Base-by-base conservation (phyloP, 257 asterid species). In the Primulina eburnea region DNA sequence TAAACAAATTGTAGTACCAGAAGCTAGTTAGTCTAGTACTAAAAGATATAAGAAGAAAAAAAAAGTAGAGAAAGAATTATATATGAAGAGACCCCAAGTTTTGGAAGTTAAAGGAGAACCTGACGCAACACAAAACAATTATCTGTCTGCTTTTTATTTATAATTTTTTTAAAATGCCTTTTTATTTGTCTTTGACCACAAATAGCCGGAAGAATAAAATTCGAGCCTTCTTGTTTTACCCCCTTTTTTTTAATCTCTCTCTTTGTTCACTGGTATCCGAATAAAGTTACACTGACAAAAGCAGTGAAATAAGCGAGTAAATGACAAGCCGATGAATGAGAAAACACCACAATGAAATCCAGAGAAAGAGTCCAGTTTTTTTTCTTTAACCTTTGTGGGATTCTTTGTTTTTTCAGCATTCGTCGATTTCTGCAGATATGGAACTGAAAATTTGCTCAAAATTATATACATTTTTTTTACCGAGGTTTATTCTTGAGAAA, bases 61-160 rank as follows among this genome's bases (percentile, higher is more conserved):
- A 58, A 50, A 50, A 50, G 53, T 50, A 50, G 8, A 52, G 70
- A 47, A 12, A 58, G 74, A 50, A 67, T n/a, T 62, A 76, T 65
- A 38, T 37, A 58, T 71, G 72, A 16, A 6, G 20, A 75, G 71
- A 64, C 70, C 76, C 69, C 74, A 63, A 47, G 69, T 37, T 71
- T 69, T 72, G 79, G 85, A 78, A 75, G 74, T 75, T 70, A 66
- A 72, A 74, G 20, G 70, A 34, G 73, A 80, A 11, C 61, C 72
- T 72, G 78, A 70, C 74, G 69, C 79, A 12, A 50, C 50, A 11
- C 62, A 70, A 65, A 20, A 70, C 68, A 59, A 69, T 58, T 71
- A 28, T 52, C 61, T 67, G 47, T 30, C 37, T 62, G 18, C 24
- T 37, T 59, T 47, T 50, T 17, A 17, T 5, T 50, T 50, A 50